Base-by-base conservation (phyloP, 495 filamentous ascomycete species). In the Aspergillus carlsbadensis region DNA sequence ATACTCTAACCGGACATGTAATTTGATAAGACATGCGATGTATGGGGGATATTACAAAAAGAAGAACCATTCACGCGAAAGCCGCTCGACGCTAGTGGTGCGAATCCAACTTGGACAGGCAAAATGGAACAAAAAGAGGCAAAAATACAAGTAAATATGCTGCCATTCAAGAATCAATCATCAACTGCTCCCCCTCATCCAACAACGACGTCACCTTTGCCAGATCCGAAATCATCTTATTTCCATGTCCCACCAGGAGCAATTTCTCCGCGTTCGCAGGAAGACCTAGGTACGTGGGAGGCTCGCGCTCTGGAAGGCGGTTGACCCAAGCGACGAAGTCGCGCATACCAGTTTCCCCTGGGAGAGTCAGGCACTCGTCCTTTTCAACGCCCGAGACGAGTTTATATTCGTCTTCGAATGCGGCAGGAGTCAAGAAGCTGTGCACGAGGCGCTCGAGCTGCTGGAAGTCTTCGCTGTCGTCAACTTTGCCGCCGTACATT, bases 221-320 rank as follows among this genome's bases (percentile, higher is more conserved):
- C 68, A 98, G 61, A 74, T 97, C 92, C 57, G 80, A 80, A 60
- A 97, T 87, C 84, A 96, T 84, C 65, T 87, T 89, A 59, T 80
- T 81, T 37, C 93, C 94, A 67, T 96, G 87, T 13, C 90, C 92
- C 33, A 97, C 90, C 40, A 99, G 72, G 64, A 99, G 70, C 68
- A 99, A 65, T 74, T 98, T 98, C 83, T 99, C 94, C 44, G 94
- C 95, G 67, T 98, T 96, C 20, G 92, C 90, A 35, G 94, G 95
- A 55, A 99, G 71, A 22, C 94, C 95, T n/a, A 99, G 78, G 67
- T 96, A 99, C 6, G 92, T 96, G 1, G 94, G 94, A 41, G 94
- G 94, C 67, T 99, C 94, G 64, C 94, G 82, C 79, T 99, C 94
- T 11, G 94, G 94, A 58, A 99, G 74, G 37, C 81, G 81, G 61